Base-by-base conservation (phyloP, 2,329 filamentous ascomycete genomes). In the Ophiostoma sp. region DNA sequence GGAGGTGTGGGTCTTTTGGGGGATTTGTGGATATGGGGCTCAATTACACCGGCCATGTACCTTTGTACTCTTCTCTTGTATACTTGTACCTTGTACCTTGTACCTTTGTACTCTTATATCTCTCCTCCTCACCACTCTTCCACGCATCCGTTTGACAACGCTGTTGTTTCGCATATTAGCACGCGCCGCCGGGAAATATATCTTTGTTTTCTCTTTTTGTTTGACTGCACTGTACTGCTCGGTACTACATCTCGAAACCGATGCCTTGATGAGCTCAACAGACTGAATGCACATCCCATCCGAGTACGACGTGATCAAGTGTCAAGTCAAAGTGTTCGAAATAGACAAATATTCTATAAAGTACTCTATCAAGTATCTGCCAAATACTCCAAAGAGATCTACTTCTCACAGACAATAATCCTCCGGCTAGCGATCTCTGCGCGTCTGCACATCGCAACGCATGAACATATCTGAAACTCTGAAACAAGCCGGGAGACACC, bases 341-440 rank as follows among this genome's bases (percentile, higher is more conserved):
- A 5, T 8, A 10, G n/a, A n/a, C n/a, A n/a, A n/a, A n/a, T n/a
- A n/a, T n/a, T n/a, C n/a, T n/a, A n/a, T n/a, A n/a, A 17, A n/a
- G 44, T n/a, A 48, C 17, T 48, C 36, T 39, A 11, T 13, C n/a
- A n/a, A n/a, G n/a, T n/a, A n/a, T n/a, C n/a, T 39, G 36, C 10
- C 13, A 48, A n/a, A 31, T 31, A 31, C 27, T 31, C 3, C 1
- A 27, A 3, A 27, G 17, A 57, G 52, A 57, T 57, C 8, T 27
- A 23, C 41, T 44, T 3, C 44, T 48, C 44, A 48, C 44, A 48
- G 17, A n/a, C 52, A 57, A 17, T 48, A 57, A 23, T 57, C 23
- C 52, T 57, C 52, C 23, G 52, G 23, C 52, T n/a, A 57, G 52
- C 52, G 52, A 57, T 57, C 52, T 31, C 52, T 48, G 44, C 15